Evolutionary conservation across 129 eudicot genomes (phyloP), one percentile per base, ranked within the genome.

Genomic region (Gnaphalium uliginosum): DNA sequence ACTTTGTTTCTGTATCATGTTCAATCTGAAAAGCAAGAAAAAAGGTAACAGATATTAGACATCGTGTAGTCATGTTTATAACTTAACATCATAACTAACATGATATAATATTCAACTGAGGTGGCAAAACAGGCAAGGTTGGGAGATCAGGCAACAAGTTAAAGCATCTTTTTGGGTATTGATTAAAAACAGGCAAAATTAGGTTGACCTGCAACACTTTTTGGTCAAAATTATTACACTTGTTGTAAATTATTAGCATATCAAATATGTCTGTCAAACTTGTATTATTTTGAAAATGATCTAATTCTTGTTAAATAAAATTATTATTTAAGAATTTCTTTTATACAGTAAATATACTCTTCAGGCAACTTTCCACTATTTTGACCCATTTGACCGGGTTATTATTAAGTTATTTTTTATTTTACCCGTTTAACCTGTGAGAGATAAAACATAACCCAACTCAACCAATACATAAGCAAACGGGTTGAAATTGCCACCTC

Each of bases 21-120:
- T 81, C 85, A 19, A 81, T 81, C 85, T 81, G 74, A 66, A 63
- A 61, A 69, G 48, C 39, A 61, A 13, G 37, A 62, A 80, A 18
- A 56, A 58, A 13, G 17, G 30, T 59, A 74, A 48, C 30, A 68
- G 2, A 21, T 2, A 46, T 80, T 10, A 43, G 66, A 58, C 75
- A 17, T 66, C 54, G 2, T 33, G 43, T 37, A 33, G 17, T n/a
- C 71, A 60, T 11, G 33, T 26, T 21, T 25, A 60, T 8, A 59
- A 22, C 29, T 59, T 61, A 26, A 22, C 35, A 14, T 25, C 66
- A 61, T 62, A 10, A 62, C 5, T 10, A 26, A 13, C 21, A 62
- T 62, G 21, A 62, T 17, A 25, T 18, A 27, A 58, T 46, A 46
- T 46, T 46, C 18, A 46, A 46, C 61, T 56, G 22, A 56, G 61